Base-by-base conservation (phyloP, 2,329 filamentous ascomycete species). In the Nectriaceae sp. region DNA sequence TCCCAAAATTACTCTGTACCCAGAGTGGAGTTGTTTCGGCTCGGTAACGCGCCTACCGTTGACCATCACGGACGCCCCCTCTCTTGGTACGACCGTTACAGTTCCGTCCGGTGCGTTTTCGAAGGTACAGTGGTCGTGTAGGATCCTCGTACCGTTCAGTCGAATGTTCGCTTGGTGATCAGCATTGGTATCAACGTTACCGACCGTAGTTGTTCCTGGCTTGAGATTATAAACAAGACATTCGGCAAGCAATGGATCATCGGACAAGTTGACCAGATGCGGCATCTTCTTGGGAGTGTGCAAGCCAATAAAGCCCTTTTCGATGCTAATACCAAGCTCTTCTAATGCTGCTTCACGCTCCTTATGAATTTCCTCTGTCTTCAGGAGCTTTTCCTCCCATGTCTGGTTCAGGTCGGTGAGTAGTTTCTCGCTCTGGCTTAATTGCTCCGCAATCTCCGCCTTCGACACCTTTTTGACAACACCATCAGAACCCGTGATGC, bases 251-350 rank as follows among this genome's bases (percentile, higher is more conserved):
- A 99, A 77, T 8, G 94, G 94, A 65, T 94, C 89, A 65, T 94
- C 89, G n/a, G 92, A 97, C 59, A 99, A 74, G 68, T 99, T 99
- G 71, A 99, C 94, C 71, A 99, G 74, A 83, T 99, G 94, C 8
- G 94, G 94, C 90, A 97, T 99, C 73, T 97, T 97, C 75, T 99
- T 99, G 1, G 94, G 94, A 18, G 92, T 97, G 51, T 90, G 93
- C 52, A 99, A 76, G 13, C 94, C 94, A 52, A 99, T 87, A 64
- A 97, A 97, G 5, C 94, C 94, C 70, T 99, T 99, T 67, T 99
- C 94, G 57, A 99, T 99, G 70, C 92, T 97, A 71, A 99, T 97
- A 56, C 94, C 94, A 37, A 99, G 80, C 68, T 99, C 94, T 73
- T 99, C 94, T 39, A 99, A 76, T 10, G 94, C 94, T 40, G 91